These are phyloP conservation scores for Fusarium sp. DNA, from an alignment of 2,329 filamentous ascomycete species.

Conservation along the genomic window DNA sequence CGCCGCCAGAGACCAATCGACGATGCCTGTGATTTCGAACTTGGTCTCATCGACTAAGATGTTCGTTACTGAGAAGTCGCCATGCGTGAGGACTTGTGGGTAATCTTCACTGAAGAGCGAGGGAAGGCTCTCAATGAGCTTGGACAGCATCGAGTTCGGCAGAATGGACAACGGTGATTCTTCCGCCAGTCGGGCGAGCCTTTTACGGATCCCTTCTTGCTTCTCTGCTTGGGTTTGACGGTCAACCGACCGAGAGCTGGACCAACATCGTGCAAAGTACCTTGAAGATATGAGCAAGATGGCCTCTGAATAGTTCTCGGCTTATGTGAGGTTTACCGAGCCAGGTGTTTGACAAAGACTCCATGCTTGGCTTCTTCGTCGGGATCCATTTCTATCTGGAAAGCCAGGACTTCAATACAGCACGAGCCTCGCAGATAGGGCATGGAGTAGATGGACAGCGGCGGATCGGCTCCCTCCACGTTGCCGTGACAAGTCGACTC, in stretches of 20 bases:
- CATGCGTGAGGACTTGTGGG: conserved; percentile 46
- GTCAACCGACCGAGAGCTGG: conserved; percentile 13
- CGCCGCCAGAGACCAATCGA: conserved; percentile 46
- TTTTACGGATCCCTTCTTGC: conserved; percentile 31
- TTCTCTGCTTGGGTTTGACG: conserved; percentile 11
- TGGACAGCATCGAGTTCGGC: conserved; percentile 16
- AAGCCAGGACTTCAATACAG: conserved; percentile 37
- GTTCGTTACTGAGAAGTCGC: conserved; percentile 46
- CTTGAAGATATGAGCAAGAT: conserved; percentile 21
- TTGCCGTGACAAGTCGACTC: conserved; percentile 36
- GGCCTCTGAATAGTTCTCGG: neutral
- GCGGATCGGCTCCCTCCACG: conserved; percentile 41
- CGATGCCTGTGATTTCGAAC: conserved; percentile 42
- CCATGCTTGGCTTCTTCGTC: conserved; percentile 25
- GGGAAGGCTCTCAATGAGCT: conserved; percentile 35
- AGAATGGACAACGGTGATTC: conserved; percentile 16
- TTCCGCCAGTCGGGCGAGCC: conserved; percentile 27
- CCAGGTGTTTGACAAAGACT: conserved; percentile 29
- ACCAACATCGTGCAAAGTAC: conserved; percentile 45
- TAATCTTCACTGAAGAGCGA: conserved; percentile 43
- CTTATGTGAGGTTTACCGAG: conserved; percentile 13
- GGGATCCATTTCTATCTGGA: conserved; percentile 33
- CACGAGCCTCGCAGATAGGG: conserved; percentile 40
- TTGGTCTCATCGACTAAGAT: conserved; percentile 44
- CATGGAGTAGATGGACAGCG: conserved; percentile 39